phyloP scores from a whole-genome alignment of 2,329 filamentous ascomycete species.

The Sphaerostilbella broomeana region DNA sequence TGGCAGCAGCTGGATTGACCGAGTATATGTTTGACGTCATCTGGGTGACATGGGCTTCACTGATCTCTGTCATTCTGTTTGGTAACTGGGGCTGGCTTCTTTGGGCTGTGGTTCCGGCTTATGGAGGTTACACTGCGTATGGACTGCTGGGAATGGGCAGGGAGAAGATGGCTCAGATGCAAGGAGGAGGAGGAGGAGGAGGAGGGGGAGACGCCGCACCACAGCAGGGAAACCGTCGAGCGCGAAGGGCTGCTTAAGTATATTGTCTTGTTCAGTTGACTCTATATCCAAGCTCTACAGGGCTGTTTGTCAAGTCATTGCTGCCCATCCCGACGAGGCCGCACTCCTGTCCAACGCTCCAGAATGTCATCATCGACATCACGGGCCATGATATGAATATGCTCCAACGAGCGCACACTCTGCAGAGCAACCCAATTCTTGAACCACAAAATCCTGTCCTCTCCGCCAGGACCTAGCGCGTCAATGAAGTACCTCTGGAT shows the following conservation, averaged over 20 bases:
- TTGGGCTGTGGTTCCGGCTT: conserved; percentile 50
- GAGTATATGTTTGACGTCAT: conserved; percentile 98
- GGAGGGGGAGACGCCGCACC: conserved; percentile 28
- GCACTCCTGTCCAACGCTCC: conserved; percentile 46
- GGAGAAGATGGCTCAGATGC: conserved; percentile 45
- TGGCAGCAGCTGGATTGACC: conserved; percentile 79
- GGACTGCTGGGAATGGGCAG: conserved; percentile 48
- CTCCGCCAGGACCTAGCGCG: conserved; percentile 44
- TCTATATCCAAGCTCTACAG: conserved; percentile 9
- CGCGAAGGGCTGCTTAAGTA: conserved; percentile 46
- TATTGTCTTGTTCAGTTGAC: too few species aligned
- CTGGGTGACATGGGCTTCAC: conserved; percentile 85
- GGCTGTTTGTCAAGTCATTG: conserved; percentile 1
- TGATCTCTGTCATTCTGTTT: conserved; percentile 64
- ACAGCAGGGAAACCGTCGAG: conserved; percentile 45
- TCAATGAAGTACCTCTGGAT: conserved; percentile 62
- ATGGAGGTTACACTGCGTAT: conserved; percentile 48
- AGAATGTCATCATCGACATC: conserved; percentile 46
- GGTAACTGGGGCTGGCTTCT: conserved; percentile 69
- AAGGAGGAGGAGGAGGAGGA: conserved; percentile 27
- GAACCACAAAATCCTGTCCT: conserved; percentile 67
- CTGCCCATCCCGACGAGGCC: conserved; percentile 30
- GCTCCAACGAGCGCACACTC: conserved; percentile 79
- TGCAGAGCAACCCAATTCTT: conserved; percentile 90
- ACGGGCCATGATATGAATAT: conserved; percentile 72